A percentile compares a stretch with the other conserved stretches of the same genome.
Conservation (phyloP, 2,329 filamentous ascomycete species). For the Penicillium sclerotigenum region DNA sequence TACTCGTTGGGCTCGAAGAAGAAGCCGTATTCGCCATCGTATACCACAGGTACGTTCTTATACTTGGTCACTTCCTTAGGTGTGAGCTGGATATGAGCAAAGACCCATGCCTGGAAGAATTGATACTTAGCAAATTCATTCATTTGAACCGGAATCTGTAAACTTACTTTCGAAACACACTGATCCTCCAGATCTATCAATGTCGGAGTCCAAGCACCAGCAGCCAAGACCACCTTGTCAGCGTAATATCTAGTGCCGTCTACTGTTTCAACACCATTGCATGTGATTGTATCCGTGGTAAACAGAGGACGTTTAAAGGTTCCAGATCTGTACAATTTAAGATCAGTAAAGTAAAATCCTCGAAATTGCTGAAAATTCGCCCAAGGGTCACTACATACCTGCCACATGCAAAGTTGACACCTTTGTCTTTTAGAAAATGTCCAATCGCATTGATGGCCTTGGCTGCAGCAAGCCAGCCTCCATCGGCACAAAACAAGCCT, state of each 20-base stretch:
- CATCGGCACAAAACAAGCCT: background rate
- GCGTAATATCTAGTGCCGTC: background rate
- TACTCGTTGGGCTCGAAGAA: background rate
- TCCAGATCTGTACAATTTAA: background rate
- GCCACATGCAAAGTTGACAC: background rate
- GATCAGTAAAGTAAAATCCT: background rate
- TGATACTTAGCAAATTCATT: background rate
- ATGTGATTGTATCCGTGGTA: background rate
- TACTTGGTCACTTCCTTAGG: background rate
- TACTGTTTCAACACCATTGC: background rate
- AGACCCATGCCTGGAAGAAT: background rate
- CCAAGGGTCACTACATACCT: background rate
- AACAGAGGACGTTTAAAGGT: background rate
- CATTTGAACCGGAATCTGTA: background rate
- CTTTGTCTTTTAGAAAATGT: background rate
- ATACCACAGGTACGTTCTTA: background rate
- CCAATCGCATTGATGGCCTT: background rate
- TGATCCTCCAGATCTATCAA: background rate
- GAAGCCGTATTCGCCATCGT: background rate
- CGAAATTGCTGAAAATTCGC: background rate
- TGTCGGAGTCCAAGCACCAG: background rate
- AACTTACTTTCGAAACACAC: background rate
- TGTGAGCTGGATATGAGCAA: background rate
- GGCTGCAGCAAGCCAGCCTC: background rate
- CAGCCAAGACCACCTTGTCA: background rate